These are phyloP conservation scores for Microdochium trichocladiopsis DNA, from an alignment of 2,329 filamentous ascomycete species.

Conservation along the genomic window DNA sequence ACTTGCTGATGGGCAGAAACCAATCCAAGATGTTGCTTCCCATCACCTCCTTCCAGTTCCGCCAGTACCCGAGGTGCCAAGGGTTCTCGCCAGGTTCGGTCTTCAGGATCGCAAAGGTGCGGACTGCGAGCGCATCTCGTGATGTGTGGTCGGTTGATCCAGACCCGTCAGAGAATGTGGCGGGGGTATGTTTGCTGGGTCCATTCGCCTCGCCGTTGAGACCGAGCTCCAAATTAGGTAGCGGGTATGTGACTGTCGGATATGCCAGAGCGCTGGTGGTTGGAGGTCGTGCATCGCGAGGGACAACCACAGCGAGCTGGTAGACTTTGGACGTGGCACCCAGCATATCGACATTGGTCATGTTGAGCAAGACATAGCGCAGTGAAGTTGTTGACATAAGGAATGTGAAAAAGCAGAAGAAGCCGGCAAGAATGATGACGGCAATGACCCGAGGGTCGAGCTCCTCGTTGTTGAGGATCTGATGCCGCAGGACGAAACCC, in stretches of 20 bases:
- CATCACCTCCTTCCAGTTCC: slow-evolving; percentile 77
- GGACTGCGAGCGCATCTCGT: slow-evolving; percentile 41
- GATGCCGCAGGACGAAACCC: slow-evolving; percentile 55
- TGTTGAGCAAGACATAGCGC: slow-evolving; percentile 64
- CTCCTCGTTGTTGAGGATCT: slow-evolving; percentile 29
- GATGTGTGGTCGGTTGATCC: slow-evolving; percentile 2
- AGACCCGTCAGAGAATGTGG: background rate
- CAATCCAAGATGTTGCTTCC: slow-evolving; percentile 66
- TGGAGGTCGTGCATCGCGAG: slow-evolving; percentile 22
- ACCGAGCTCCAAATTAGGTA: slow-evolving; percentile 24
- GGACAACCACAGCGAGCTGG: slow-evolving; percentile 69
- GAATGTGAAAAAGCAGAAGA: slow-evolving; percentile 76
- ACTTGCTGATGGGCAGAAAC: slow-evolving; percentile 69
- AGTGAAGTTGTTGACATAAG: slow-evolving; percentile 71
- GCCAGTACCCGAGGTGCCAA: slow-evolving; percentile 66
- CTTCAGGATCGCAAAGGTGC: slow-evolving; percentile 73
- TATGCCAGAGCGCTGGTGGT: slow-evolving; percentile 35
- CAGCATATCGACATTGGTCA: slow-evolving; percentile 79
- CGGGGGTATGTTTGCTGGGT: slow-evolving; percentile 1
- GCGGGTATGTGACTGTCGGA: slow-evolving; percentile 51
- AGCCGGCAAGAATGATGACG: slow-evolving; percentile 54
- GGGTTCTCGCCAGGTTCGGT: slow-evolving; percentile 73
- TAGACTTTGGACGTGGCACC: slow-evolving; percentile 53
- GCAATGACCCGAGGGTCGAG: slow-evolving; percentile 58
- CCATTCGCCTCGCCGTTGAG: slow-evolving; percentile 8